Conservation (phyloP, 306 rosid species). For the Benincasa hispida region DNA sequence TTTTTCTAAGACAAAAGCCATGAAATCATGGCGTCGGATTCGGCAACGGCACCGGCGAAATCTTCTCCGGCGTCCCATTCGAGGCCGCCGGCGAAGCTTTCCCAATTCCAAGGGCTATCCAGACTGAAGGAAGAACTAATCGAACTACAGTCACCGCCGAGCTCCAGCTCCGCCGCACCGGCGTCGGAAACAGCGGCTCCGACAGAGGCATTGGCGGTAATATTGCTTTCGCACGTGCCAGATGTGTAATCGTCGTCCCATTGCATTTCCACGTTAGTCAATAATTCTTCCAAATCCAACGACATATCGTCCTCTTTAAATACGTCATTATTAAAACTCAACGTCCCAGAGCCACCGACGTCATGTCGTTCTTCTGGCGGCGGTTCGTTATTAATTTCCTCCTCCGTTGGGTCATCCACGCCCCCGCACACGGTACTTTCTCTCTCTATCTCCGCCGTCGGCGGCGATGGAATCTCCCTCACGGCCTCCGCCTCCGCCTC, state of each 20-base stretch:
- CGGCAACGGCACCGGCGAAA: not conserved
- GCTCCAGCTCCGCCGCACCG: not conserved
- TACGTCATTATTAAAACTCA: conserved; percentile 4
- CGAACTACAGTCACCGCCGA: not conserved
- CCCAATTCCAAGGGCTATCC: not conserved
- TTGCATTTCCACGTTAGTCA: conserved; percentile 6
- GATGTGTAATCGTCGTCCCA: not conserved
- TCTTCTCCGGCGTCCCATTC: not conserved
- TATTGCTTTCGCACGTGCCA: not conserved
- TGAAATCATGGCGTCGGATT: not conserved
- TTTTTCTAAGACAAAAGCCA: not conserved
- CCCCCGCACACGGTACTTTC: not conserved
- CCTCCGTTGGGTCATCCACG: not conserved
- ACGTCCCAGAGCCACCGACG: conserved; percentile 9
- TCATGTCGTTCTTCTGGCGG: not conserved
- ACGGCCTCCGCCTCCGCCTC: conserved; percentile 7
- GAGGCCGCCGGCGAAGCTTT: not conserved
- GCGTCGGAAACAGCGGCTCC: conserved; percentile 4
- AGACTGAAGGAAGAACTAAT: not conserved
- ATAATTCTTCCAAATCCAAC: not conserved
- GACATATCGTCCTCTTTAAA: conserved; percentile 27
- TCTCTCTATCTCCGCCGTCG: conserved; percentile 20
- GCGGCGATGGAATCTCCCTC: conserved; percentile 9
- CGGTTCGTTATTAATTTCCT: not conserved
- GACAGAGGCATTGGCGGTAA: not conserved